phyloP scores from a whole-genome alignment of 2,329 filamentous ascomycete genomes.

The Botrytis porri region DNA sequence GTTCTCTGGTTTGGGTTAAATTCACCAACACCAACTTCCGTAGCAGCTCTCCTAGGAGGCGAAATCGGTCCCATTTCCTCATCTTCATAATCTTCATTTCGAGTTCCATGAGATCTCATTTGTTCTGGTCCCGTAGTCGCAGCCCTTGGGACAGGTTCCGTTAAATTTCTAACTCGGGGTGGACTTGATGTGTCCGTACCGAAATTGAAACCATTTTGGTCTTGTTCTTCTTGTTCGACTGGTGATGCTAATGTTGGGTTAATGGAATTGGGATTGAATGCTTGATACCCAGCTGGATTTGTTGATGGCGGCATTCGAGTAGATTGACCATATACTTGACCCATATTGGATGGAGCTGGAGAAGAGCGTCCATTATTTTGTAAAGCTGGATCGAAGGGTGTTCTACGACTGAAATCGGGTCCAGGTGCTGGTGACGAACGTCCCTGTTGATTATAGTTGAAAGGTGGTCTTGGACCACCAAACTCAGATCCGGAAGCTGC shows the following conservation, averaged over 20 bases:
- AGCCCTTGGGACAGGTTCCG: conserved; percentile 11
- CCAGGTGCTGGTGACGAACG: neutral
- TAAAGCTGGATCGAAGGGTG: conserved; percentile 11
- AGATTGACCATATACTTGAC: conserved; percentile 1
- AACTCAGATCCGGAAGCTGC: neutral
- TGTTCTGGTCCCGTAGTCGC: neutral
- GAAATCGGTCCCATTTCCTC: neutral
- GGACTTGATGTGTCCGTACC: neutral
- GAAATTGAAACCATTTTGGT: neutral
- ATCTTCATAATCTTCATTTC: conserved; percentile 10
- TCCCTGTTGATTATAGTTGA: conserved; percentile 5
- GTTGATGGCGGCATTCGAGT: neutral
- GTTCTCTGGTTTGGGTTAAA: neutral
- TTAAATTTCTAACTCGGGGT: neutral
- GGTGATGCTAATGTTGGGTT: neutral
- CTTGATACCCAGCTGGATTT: neutral
- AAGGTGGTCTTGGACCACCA: neutral
- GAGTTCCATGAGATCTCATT: neutral
- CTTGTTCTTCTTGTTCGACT: neutral
- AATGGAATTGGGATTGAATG: neutral
- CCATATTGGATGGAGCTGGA: neutral
- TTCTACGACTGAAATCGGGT: neutral
- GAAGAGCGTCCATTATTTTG: neutral
- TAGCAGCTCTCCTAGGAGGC: conserved; percentile 3
- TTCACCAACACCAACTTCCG: conserved; percentile 10